Evolutionary conservation across 163 green algal species (phyloP), one percentile per base, ranked within the genome.

Genomic region (Smithsoniella earleae): DNA sequence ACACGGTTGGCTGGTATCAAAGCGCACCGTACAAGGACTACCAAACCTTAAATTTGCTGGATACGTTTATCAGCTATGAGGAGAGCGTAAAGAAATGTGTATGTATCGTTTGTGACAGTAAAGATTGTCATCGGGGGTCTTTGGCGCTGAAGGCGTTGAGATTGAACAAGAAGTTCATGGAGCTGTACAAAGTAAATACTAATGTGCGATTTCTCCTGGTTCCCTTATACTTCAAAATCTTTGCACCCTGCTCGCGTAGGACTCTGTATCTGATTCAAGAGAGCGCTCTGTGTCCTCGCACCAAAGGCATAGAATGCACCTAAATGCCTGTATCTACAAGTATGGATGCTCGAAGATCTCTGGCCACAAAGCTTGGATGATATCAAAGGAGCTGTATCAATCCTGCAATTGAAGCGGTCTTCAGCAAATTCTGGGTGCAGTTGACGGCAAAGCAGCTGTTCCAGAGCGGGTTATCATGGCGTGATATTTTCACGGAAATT

Each of bases 21-120:
- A 58, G 84, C 36, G 36, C 30, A 1, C 36, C 44, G 2, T 78
- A 55, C 83, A 95, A 89, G 91, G 98, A 98, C 83, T 95, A 98
- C 80, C 93, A 98, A 73, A 97, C 92, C 28, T 74, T 94, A 46
- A 95, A 98, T 78, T 85, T 99, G 22, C 94, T 99, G 74, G 90
- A 98, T 76, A 98, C 92, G 0, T 99, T 98, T 80, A 81, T 96
- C 31, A 95, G 89, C 81, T 98, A 98, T 82, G 81, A 95, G 73
- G 93, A 98, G 82, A 94, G 83, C 83, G 96, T 99, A 63, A 93
- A 94, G 78, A 91, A 93, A 66, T 99, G 95, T 77, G 89, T 99
- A 13, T 97, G 90, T 83, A 87, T 99, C 43, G 84, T 98, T 33
- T 97, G 97, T 79, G 95, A 99, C 82, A 85, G 90, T 0, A 84